Percentiles rank a stretch among this genome's conserved stretches.
Conservation (phyloP, 1,139 yeast species). For the Suhomyces ambrosiae region DNA sequence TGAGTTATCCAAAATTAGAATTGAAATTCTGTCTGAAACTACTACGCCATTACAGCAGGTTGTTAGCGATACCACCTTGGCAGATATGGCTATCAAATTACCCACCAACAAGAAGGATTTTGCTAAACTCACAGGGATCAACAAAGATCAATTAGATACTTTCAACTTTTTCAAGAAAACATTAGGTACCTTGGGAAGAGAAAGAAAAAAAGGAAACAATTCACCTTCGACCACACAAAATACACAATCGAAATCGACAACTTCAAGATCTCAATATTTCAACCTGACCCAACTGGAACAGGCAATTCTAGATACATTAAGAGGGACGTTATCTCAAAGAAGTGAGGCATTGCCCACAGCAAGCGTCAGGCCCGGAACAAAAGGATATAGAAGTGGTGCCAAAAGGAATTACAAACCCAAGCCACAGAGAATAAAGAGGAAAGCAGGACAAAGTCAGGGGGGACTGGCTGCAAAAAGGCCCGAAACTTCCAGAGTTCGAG, state of each 20-base stretch:
- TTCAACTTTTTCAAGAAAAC: constrained; percentile 51
- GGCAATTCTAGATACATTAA: constrained; percentile 14
- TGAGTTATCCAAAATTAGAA: constrained; percentile 49
- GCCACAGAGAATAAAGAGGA: constrained; percentile 7
- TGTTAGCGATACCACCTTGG: constrained; percentile 51
- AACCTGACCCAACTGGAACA: constrained; percentile 16
- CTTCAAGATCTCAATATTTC: constrained; percentile 15
- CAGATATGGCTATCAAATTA: constrained; percentile 55
- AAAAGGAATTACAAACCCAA: constrained; percentile 8
- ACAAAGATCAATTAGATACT: constrained; percentile 41
- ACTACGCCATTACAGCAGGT: constrained; percentile 44
- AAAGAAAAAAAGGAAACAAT: constrained; percentile 25
- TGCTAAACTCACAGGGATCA: constrained; percentile 42
- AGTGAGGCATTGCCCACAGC: constrained; percentile 13
- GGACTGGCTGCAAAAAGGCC: not conserved
- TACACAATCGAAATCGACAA: constrained; percentile 1
- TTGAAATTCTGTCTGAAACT: constrained; percentile 45
- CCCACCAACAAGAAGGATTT: constrained; percentile 60
- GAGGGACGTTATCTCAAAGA: constrained; percentile 12
- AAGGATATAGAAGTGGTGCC: constrained; percentile 4
- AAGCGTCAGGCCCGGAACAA: constrained; percentile 2
- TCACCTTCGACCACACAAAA: constrained; percentile 10
- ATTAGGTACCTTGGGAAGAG: constrained; percentile 41
- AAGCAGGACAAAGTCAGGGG: constrained; percentile 2
- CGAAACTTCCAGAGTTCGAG: constrained; percentile 8